phyloP scores from a whole-genome alignment of 2,329 filamentous ascomycete genomes.

The Dendryphion nanum region DNA sequence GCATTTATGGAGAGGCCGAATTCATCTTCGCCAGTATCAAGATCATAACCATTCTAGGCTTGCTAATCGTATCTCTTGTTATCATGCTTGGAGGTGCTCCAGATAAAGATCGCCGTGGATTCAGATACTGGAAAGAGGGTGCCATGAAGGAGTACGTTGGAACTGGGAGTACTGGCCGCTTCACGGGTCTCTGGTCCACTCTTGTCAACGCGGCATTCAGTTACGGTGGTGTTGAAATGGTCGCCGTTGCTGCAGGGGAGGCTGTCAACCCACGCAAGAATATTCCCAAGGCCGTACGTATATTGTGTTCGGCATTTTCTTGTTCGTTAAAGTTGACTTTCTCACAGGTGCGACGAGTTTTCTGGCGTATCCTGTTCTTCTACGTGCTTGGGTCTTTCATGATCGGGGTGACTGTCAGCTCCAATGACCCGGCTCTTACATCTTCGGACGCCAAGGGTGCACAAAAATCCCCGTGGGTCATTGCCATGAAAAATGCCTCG shows the following conservation, averaged over 20 bases:
- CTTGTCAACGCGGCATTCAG: constrained; percentile 54
- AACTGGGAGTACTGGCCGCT: constrained; percentile 57
- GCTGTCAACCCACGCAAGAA: constrained; percentile 36
- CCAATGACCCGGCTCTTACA: constrained; percentile 49
- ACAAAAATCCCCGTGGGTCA: constrained; percentile 52
- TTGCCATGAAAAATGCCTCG: constrained; percentile 48
- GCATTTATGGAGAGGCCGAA: constrained; percentile 48
- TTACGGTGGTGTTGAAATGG: constrained; percentile 39
- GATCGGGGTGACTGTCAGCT: constrained; percentile 61
- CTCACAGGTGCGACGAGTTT: constrained; percentile 54
- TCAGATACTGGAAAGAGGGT: constrained; percentile 67
- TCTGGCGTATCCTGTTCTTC: constrained; percentile 57
- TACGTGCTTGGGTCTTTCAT: constrained; percentile 54
- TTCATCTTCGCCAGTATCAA: constrained; percentile 51
- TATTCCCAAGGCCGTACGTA: constrained; percentile 53
- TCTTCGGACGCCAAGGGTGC: constrained; percentile 33
- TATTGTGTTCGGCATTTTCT: too few relatives aligned
- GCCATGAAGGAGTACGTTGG: constrained; percentile 52
- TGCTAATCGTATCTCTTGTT: constrained; percentile 29
- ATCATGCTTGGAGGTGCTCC: constrained; percentile 38
- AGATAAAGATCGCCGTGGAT: constrained; percentile 49
- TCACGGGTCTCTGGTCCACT: constrained; percentile 57
- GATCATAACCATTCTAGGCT: constrained; percentile 37
- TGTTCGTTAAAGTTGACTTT: too few relatives aligned
- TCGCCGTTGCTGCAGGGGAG: constrained; percentile 38